These are phyloP conservation scores for Agaricales sp. DNA, from an alignment of 1,284 basidiomycete genomes.

Conservation along the genomic window DNA sequence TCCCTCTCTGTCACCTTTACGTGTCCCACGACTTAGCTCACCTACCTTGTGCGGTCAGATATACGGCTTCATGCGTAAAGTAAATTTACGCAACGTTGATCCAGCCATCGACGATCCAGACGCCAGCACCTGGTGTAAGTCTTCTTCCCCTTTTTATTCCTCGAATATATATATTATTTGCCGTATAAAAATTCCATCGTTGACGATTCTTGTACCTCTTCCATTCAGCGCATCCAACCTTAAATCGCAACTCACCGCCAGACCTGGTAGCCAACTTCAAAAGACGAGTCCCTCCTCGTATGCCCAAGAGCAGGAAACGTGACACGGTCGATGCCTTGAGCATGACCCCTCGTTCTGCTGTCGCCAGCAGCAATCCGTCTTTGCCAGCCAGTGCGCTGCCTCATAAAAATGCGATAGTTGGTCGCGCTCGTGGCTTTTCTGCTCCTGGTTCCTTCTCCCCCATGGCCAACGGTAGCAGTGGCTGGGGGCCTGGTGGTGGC, in stretches of 20 bases:
- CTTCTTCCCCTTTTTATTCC: constrained; percentile 15
- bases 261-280: constrained; percentile 87
- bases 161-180: no score
- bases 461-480: constrained; percentile 40
- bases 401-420: constrained; percentile 22
- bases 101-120: constrained; percentile 87
- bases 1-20: constrained; percentile 13
- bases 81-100: constrained; percentile 85
- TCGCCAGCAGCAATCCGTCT: constrained; percentile 40
- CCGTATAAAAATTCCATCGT: no score
- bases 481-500: constrained; percentile 35
- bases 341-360: constrained; percentile 63
- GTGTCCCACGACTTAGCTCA: constrained; percentile 7
- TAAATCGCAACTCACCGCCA: constrained; percentile 77
- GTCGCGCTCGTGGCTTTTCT: constrained; percentile 67
- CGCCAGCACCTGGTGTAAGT: constrained; percentile 87
- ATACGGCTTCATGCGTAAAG: constrained; percentile 93
- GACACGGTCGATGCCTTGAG: constrained; percentile 53
- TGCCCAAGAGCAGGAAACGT: constrained; percentile 72
- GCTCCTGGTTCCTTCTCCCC: constrained; percentile 70
- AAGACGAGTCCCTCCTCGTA: constrained; percentile 84
- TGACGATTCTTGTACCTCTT: constrained; percentile 12
- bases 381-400: constrained; percentile 49
- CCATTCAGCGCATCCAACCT: constrained; percentile 69
- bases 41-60: constrained; percentile 43